phyloP scores from a whole-genome alignment of 2,329 filamentous ascomycete genomes.

The Xenoacremonium recifei region DNA sequence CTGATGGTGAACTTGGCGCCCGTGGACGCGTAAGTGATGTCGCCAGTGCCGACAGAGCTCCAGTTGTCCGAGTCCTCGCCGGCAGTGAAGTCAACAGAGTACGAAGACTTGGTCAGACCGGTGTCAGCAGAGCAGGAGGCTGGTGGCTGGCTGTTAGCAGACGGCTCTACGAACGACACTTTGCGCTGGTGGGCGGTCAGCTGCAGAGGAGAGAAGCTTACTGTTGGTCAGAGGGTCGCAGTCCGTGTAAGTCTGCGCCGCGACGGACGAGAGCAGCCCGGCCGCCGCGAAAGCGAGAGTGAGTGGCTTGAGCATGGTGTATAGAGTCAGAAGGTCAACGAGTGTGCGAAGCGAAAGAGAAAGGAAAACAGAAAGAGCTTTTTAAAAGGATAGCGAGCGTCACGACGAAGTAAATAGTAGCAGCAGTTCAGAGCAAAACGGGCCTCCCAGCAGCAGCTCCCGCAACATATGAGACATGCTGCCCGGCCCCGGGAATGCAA shows the following conservation, averaged over 20 bases:
- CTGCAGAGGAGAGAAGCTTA: slow-evolving; percentile 5
- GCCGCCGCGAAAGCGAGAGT: slow-evolving; percentile 1
- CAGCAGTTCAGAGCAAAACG: too few species aligned
- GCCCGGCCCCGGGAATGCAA: too few species aligned
- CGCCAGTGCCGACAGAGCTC: slow-evolving; percentile 15
- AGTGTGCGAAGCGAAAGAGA: not conserved
- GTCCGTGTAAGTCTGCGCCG: slow-evolving; percentile 2
- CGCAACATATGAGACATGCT: too few species aligned
- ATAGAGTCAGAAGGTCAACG: not conserved
- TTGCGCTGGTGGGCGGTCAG: too few species aligned
- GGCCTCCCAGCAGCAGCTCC: too few species aligned
- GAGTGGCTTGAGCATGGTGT: slow-evolving; percentile 1
- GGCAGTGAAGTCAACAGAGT: slow-evolving; percentile 18
- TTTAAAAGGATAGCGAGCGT: too few species aligned
- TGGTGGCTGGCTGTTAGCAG: not conserved
- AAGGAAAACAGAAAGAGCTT: too few species aligned
- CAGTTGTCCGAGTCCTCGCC: slow-evolving; percentile 20
- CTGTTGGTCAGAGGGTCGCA: slow-evolving; percentile 21
- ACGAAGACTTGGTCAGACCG: slow-evolving; percentile 15
- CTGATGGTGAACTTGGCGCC: slow-evolving; percentile 51
- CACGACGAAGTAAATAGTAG: too few species aligned
- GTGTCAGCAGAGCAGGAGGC: slow-evolving; percentile 11
- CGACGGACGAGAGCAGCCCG: slow-evolving; percentile 1
- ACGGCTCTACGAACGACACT: too few species aligned
- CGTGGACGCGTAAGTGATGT: slow-evolving; percentile 14